A percentile compares a stretch with the other conserved stretches of the same genome.
Conservation (phyloP, 1,284 basidiomycete genomes). For the Termitomyces sp. region DNA sequence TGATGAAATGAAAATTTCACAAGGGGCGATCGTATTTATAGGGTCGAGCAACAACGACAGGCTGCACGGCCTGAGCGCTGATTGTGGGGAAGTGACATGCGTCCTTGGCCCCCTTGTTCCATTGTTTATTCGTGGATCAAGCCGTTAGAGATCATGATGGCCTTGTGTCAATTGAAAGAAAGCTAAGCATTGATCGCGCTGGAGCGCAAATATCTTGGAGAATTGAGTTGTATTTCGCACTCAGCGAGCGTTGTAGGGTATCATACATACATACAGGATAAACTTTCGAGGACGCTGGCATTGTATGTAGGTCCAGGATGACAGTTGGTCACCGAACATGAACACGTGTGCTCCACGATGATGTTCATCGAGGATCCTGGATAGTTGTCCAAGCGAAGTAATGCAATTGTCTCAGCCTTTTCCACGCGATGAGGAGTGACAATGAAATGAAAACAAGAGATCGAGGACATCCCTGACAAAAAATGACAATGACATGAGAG, state of each 20-base stretch:
- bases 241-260: background rate
- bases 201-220: too few species aligned
- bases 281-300: background rate
- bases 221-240: too few species aligned
- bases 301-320: background rate
- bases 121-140: slow-evolving; percentile 11
- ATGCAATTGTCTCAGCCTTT: background rate
- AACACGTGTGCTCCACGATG: slow-evolving; percentile 5
- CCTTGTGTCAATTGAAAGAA: background rate
- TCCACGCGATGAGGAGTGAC: background rate
- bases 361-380: background rate
- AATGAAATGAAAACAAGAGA: slow-evolving; percentile 5
- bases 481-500: background rate
- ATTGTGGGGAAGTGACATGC: slow-evolving; percentile 6
- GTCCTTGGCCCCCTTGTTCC: slow-evolving; percentile 4
- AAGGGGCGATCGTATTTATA: slow-evolving; percentile 9
- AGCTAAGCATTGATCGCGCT: background rate
- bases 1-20: background rate
- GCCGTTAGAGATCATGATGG: background rate
- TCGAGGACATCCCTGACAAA: background rate
- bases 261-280: too few species aligned
- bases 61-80: background rate
- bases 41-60: background rate
- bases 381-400: background rate
- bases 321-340: background rate